Conservation (phyloP, 257 asterid genomes). For the Ophiorrhiza pumila region DNA sequence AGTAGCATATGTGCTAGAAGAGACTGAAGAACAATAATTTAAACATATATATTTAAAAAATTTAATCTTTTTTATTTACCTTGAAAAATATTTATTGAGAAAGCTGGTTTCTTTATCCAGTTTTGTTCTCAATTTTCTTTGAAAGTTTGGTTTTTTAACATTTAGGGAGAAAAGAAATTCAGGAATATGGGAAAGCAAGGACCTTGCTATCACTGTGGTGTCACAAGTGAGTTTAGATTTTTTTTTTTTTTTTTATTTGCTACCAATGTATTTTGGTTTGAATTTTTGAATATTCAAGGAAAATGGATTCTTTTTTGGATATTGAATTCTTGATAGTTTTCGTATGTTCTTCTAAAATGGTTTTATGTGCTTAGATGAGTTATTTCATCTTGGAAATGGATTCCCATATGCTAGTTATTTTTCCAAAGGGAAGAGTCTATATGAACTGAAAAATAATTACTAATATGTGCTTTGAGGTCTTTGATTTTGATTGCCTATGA, state of each 20-base stretch:
- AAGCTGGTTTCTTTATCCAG: slow-evolving; percentile 27
- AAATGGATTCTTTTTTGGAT: slow-evolving; percentile 27
- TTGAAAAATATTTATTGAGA: slow-evolving; percentile 21
- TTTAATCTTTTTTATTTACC: slow-evolving; percentile 15
- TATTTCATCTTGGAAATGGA: slow-evolving; percentile 28
- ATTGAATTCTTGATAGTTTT: slow-evolving; percentile 27
- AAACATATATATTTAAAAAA: slow-evolving; percentile 18
- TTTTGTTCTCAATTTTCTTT: slow-evolving; percentile 29
- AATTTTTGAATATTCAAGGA: slow-evolving; percentile 6
- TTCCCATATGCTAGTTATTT: slow-evolving; percentile 23
- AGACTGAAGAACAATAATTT: slow-evolving; percentile 37
- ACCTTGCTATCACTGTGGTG: slow-evolving; percentile 99
- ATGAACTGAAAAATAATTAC: slow-evolving; percentile 29
- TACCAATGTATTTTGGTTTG: neutral
- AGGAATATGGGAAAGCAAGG: slow-evolving; percentile 97
- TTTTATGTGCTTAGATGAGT: slow-evolving; percentile 31
- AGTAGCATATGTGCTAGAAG: slow-evolving; percentile 30
- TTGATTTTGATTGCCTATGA: slow-evolving; percentile 19
- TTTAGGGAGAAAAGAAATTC: slow-evolving; percentile 32
- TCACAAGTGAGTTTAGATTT: slow-evolving; percentile 83
- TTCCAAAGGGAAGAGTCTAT: slow-evolving; percentile 21
- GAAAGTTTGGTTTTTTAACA: slow-evolving; percentile 22
- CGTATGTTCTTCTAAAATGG: slow-evolving; percentile 17
- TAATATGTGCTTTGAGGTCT: slow-evolving; percentile 30
- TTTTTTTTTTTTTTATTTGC: neutral